Percentiles rank a stretch among this genome's conserved stretches.
Evolutionary conservation across 1,284 basidiomycete genomes (phyloP).

Genomic region (Malassezia brasiliensis): DNA sequence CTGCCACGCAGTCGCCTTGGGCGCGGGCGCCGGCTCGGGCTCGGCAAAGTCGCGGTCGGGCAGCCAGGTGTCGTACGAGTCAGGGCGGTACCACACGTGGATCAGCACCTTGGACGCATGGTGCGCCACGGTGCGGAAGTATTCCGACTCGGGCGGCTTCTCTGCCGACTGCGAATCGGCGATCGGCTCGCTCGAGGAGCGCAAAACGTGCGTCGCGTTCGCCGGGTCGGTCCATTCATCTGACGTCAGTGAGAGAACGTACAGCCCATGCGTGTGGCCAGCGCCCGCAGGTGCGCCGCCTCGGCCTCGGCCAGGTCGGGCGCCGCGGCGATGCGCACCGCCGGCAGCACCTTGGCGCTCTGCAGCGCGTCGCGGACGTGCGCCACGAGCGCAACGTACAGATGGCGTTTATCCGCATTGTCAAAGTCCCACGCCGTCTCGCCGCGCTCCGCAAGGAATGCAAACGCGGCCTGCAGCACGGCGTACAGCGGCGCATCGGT

Average conservation of each 20-base stretch:
- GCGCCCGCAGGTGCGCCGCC: conserved; percentile 22
- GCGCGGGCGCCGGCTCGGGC: conserved; percentile 43
- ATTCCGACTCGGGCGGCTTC: conserved; percentile 24
- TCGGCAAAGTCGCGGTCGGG: conserved; percentile 44
- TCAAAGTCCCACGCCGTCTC: conserved; percentile 27
- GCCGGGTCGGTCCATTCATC: conserved; percentile 28
- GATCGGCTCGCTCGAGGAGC: conserved; percentile 23
- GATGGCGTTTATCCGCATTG: conserved; percentile 20
- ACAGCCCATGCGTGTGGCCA: conserved; percentile 34
- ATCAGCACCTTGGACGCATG: conserved; percentile 38
- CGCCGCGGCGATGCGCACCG: conserved; percentile 22
- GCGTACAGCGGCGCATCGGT: conserved; percentile 25
- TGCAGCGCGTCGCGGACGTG: conserved; percentile 27
- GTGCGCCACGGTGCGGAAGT: conserved; percentile 44
- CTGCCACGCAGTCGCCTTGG: conserved; percentile 27
- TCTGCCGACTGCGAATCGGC: conserved; percentile 15
- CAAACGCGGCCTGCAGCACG: conserved; percentile 27
- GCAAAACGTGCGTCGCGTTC: conserved; percentile 35
- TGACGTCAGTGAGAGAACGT: background rate
- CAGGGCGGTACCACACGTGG: conserved; percentile 48
- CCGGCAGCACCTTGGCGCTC: conserved; percentile 22
- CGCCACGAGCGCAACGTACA: conserved; percentile 34
- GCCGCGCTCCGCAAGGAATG: conserved; percentile 22
- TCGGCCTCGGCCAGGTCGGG: conserved; percentile 39
- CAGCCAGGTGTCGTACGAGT: conserved; percentile 49